Conservation (phyloP, 2,329 filamentous ascomycete genomes). For the Fusarium continuum region DNA sequence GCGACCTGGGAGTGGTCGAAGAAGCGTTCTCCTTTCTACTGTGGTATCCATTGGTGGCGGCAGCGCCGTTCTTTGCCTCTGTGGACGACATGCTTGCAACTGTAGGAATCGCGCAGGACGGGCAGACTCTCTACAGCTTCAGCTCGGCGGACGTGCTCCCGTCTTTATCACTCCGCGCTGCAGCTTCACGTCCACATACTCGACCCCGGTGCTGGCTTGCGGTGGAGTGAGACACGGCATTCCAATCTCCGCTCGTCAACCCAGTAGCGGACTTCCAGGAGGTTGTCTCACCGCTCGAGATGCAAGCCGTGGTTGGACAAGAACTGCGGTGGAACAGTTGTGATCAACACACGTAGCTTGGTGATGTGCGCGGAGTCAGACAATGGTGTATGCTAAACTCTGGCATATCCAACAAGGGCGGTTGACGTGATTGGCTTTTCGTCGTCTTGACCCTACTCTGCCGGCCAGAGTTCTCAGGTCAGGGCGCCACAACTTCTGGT, state of each 20-base stretch:
- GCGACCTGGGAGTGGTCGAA: slow-evolving; percentile 1
- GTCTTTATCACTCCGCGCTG: slow-evolving; percentile 10
- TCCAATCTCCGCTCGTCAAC: neutral
- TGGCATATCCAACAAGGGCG: neutral
- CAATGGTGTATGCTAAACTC: neutral
- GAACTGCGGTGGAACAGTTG: slow-evolving; percentile 27
- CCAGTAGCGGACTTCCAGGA: neutral
- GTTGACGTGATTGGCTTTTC: too few species aligned
- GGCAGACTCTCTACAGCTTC: neutral
- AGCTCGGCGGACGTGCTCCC: neutral
- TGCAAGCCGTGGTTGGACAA: slow-evolving; percentile 28
- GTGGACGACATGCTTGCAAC: slow-evolving; percentile 36
- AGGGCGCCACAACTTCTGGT: neutral
- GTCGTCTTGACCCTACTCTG: too few species aligned
- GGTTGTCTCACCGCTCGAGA: neutral
- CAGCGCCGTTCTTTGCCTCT: slow-evolving; percentile 38
- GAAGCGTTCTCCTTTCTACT: slow-evolving; percentile 21
- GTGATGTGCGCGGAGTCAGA: slow-evolving; percentile 11
- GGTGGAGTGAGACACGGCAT: slow-evolving; percentile 37
- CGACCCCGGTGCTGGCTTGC: neutral
- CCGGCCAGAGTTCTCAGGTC: too few species aligned
- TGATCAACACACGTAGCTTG: slow-evolving; percentile 33
- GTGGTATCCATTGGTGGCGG: slow-evolving; percentile 35
- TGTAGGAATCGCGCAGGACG: neutral
- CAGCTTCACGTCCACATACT: neutral